Percentiles rank a stretch among this genome's conserved stretches.
Conservation (phyloP, 1,139 yeast genomes). For the Blastobotrys elegans region DNA sequence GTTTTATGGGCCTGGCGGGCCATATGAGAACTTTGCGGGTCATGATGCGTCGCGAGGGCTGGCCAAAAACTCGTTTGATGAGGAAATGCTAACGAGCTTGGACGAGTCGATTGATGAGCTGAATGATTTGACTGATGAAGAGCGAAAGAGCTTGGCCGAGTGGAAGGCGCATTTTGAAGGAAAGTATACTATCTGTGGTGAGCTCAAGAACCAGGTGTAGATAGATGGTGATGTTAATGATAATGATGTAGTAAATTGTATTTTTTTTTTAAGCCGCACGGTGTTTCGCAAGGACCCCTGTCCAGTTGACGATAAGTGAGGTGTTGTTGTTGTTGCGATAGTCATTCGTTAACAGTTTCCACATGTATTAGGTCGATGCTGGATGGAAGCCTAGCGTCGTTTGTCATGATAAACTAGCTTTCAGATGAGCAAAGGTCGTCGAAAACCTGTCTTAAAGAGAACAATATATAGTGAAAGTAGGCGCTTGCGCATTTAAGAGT, state of each 20-base stretch:
- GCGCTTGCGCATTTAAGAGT: no score
- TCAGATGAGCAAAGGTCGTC: no score
- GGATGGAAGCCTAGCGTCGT: no score
- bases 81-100: slow-evolving; percentile 35
- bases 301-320: not conserved
- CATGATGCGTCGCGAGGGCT: slow-evolving; percentile 94
- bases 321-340: no score
- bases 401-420: no score
- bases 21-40: slow-evolving; percentile 93
- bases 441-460: no score
- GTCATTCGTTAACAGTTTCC: no score
- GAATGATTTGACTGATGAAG: slow-evolving; percentile 55
- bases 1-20: slow-evolving; percentile 96
- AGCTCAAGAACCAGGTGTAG: slow-evolving; percentile 19
- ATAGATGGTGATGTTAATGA: not conserved
- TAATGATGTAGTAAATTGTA: no score
- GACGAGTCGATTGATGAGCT: slow-evolving; percentile 65
- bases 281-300: no score
- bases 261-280: no score
- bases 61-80: slow-evolving; percentile 84
- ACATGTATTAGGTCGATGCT: no score
- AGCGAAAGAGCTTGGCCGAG: slow-evolving; percentile 61
- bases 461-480: no score
- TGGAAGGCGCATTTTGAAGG: slow-evolving; percentile 80
- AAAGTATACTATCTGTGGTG: slow-evolving; percentile 44